These are phyloP conservation scores for Nothomitra cinnamomea DNA, from an alignment of 2,329 filamentous ascomycete genomes.

Conservation along the genomic window DNA sequence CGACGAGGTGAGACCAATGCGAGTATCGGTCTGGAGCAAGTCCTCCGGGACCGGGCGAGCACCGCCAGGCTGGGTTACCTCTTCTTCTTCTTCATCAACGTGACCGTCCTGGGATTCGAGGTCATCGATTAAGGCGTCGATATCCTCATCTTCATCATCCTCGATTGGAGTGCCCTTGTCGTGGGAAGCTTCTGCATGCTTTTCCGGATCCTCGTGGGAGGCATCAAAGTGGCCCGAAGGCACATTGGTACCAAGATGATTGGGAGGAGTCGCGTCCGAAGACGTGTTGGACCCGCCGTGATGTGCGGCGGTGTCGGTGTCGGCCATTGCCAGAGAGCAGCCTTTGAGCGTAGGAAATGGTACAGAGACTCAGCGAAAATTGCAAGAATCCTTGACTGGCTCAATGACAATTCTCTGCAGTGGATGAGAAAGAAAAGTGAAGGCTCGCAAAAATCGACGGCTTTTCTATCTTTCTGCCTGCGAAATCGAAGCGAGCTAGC, in stretches of 20 bases:
- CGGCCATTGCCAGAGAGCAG: constrained; percentile 2
- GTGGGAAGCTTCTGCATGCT: background rate
- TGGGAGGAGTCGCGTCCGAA: constrained; percentile 11
- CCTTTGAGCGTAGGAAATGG: background rate
- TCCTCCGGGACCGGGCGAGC: constrained; percentile 53
- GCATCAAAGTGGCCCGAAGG: constrained; percentile 12
- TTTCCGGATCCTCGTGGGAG: constrained; percentile 1
- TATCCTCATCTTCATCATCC: constrained; percentile 60
- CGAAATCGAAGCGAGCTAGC: background rate
- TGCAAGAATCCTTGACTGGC: background rate
- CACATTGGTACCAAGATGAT: constrained; percentile 14
- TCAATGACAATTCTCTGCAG: background rate
- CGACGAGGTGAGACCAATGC: constrained; percentile 50
- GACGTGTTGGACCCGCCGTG: constrained; percentile 8
- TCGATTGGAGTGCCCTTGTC: constrained; percentile 8
- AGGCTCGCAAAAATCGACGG: background rate
- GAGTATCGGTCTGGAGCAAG: constrained; percentile 59
- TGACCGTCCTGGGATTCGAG: constrained; percentile 68
- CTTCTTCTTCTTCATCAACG: constrained; percentile 45
- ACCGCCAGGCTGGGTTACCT: constrained; percentile 33
- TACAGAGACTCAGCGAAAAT: background rate
- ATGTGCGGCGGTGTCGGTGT: constrained; percentile 7
- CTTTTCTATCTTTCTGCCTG: background rate
- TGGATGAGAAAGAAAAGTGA: background rate
- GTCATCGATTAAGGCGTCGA: constrained; percentile 74